Evolutionary conservation across 352 stramenopile species (phyloP).

Genomic region (Phytophthora fragariaefolia): DNA sequence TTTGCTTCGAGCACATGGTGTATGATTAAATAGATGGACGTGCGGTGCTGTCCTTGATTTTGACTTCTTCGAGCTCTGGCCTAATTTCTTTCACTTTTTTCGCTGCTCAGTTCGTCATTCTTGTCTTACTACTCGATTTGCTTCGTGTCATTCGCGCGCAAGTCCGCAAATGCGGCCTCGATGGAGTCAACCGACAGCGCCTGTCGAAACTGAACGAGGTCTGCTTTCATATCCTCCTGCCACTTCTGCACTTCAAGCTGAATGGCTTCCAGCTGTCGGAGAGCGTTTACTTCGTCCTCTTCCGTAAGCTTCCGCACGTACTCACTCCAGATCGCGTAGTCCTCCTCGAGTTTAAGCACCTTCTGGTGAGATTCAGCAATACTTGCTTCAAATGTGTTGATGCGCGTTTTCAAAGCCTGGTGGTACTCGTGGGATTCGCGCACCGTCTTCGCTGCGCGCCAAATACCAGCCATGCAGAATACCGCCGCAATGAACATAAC

Average conservation of each 20-base stretch:
- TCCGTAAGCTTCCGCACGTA: conserved; percentile 73
- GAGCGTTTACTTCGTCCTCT: conserved; percentile 69
- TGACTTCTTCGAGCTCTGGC: neutral
- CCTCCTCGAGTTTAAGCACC: conserved; percentile 68
- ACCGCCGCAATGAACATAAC: conserved; percentile 48
- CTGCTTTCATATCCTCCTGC: conserved; percentile 76
- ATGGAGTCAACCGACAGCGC: conserved; percentile 62
- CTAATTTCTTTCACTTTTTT: neutral
- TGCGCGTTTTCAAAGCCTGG: conserved; percentile 56
- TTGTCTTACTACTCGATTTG: conserved; percentile 19
- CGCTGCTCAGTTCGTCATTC: neutral
- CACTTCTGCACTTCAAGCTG: conserved; percentile 76
- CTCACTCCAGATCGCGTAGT: conserved; percentile 77
- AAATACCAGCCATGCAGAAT: conserved; percentile 61
- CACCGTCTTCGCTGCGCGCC: conserved; percentile 55
- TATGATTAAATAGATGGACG: conserved; percentile 44
- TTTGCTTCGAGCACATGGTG: conserved; percentile 13
- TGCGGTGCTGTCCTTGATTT: conserved; percentile 27
- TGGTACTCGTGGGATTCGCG: conserved; percentile 74
- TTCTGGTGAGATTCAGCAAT: conserved; percentile 74
- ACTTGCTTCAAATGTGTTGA: conserved; percentile 65
- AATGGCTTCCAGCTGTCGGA: conserved; percentile 68
- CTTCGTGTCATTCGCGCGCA: conserved; percentile 44
- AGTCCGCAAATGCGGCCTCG: conserved; percentile 49
- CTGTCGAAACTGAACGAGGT: conserved; percentile 68